These are phyloP conservation scores for Saccharomyces uvarum DNA, from an alignment of 1,139 yeast genomes.

Conservation along the genomic window DNA sequence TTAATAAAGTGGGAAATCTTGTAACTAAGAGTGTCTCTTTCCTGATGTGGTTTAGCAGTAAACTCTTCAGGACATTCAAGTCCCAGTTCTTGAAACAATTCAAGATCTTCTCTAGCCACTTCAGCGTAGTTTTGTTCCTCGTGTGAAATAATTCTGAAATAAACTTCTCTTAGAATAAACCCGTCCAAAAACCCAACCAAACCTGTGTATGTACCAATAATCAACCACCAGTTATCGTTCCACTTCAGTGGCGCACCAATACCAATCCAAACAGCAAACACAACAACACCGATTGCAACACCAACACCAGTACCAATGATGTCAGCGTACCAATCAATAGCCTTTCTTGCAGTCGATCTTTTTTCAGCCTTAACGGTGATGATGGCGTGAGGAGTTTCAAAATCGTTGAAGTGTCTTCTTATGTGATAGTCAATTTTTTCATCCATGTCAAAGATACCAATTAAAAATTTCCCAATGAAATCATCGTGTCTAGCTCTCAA, in stretches of 20 bases:
- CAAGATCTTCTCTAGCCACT: conserved; percentile 24
- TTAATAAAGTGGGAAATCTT: conserved; percentile 26
- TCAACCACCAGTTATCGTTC: conserved; percentile 37
- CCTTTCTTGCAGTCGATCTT: conserved; percentile 20
- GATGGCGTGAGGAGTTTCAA: conserved; percentile 22
- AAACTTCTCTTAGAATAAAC: conserved; percentile 35
- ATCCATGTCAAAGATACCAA: conserved; percentile 26
- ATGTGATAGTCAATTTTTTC: conserved; percentile 26
- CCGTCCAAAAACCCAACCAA: conserved; percentile 37
- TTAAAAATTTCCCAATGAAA: conserved; percentile 25
- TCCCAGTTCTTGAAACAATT: conserved; percentile 18
- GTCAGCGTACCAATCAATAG: conserved; percentile 35
- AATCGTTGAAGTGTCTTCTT: conserved; percentile 22
- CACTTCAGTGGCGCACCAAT: conserved; percentile 33
- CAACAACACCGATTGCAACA: conserved; percentile 29
- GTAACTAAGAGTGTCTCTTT: conserved; percentile 15
- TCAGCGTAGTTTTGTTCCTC: conserved; percentile 28
- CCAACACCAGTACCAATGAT: conserved; percentile 38
- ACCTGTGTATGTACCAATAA: conserved; percentile 39
- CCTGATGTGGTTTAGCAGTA: conserved; percentile 8
- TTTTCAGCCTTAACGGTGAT: conserved; percentile 22
- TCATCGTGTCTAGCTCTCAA: conserved; percentile 34
- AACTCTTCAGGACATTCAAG: conserved; percentile 21
- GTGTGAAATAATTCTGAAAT: conserved; percentile 27
- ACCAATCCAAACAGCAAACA: conserved; percentile 34